Evolutionary conservation across 2,329 filamentous ascomycete genomes (phyloP), one percentile per base, ranked within the genome.

Genomic region (Diplodia sapinea): DNA sequence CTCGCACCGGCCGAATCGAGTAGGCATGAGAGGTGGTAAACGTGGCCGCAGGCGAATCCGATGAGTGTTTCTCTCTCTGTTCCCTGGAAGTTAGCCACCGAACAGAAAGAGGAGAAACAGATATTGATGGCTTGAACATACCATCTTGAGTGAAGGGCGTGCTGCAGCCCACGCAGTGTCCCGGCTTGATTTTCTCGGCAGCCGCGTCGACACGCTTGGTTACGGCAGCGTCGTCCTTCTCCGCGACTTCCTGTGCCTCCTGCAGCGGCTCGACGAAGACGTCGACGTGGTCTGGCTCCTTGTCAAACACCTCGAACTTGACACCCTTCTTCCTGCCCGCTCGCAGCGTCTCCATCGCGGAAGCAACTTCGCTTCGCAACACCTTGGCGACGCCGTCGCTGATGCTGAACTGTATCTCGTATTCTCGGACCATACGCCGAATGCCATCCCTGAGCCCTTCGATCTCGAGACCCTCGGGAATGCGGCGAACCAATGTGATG

Each of bases 321-420:
- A 99, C 92, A 0, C 91, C 95, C 71, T 89, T 91, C 62, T 90
- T 88, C 76, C 96, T 92, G 0, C 94, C 93, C 15, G 84, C 87
- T 0, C 94, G 88, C 23, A 98, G 82, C 4, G 88, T 89, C 62
- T 90, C 90, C 86, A 98, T 96, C 0, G 91, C 93, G 4, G 87
- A 85, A 0, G 90, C 89, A 0, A 99, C 94, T 79, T 99, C 95
- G 68, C 94, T 93, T 62, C 91, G 85, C 51, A 98, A 83, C 0
- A 98, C 94, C 66, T 88, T 88, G 0, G 95, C 94, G 3, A 96
- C 95, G 0, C 95, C 95, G 52, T 91, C 89, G 71, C 91, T 94
- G 75, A 99, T 97, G 73, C 91, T 95, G 76, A 92, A 89, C 80
- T 98, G 95, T 54, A 99, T 91, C 75, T 98, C 95, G 76, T 97